These are phyloP conservation scores for Scedosporium minutisporum DNA, from an alignment of 2,329 filamentous ascomycete species.

Conservation along the genomic window DNA sequence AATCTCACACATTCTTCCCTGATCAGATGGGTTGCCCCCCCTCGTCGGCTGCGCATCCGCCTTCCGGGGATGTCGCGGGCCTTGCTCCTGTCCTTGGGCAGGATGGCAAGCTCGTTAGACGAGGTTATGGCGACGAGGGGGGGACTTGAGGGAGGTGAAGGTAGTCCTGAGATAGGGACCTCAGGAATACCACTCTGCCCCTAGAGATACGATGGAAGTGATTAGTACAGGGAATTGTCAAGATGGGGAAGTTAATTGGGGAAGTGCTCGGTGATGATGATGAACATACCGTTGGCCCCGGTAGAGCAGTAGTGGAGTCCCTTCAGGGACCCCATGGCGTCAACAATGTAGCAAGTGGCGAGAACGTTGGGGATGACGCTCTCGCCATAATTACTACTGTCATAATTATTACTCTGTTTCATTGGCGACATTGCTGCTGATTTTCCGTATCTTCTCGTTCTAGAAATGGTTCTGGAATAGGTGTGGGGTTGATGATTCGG, in stretches of 20 bases:
- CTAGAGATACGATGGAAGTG: slow-evolving; percentile 25
- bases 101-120: slow-evolving; percentile 56
- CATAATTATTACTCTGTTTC: slow-evolving; percentile 59
- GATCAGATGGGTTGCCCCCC: slow-evolving; percentile 93
- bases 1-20: slow-evolving; percentile 99
- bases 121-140: slow-evolving; percentile 68
- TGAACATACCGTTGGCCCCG: slow-evolving; percentile 60
- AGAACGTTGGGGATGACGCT: slow-evolving; percentile 63
- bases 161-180: slow-evolving; percentile 75
- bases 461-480: background rate
- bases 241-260: background rate
- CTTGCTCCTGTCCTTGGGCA: slow-evolving; percentile 40
- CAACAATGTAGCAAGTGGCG: slow-evolving; percentile 85
- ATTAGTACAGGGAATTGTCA: slow-evolving; percentile 9
- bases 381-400: slow-evolving; percentile 71
- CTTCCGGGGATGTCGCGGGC: slow-evolving; percentile 30
- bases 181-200: slow-evolving; percentile 93
- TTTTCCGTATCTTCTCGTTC: background rate
- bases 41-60: slow-evolving; percentile 45
- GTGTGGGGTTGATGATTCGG: background rate
- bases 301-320: slow-evolving; percentile 96
- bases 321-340: slow-evolving; percentile 60
- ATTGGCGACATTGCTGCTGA: slow-evolving; percentile 52
- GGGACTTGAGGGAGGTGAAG: slow-evolving; percentile 81
- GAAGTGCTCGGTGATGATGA: slow-evolving; percentile 1